These are phyloP conservation scores for Diaporthe sp. DNA, from an alignment of 2,329 filamentous ascomycete species.

Conservation along the genomic window DNA sequence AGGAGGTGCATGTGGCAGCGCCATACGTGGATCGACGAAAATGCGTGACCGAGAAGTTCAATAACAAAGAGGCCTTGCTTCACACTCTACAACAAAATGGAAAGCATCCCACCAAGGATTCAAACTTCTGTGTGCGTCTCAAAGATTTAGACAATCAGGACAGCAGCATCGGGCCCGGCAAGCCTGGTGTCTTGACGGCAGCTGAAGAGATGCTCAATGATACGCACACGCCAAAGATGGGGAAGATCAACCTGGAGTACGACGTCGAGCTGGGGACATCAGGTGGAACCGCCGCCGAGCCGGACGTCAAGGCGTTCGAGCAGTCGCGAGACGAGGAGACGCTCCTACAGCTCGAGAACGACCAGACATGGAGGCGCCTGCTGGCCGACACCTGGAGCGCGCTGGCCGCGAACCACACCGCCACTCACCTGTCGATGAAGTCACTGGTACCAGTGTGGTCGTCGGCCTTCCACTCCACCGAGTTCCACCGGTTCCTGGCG, in stretches of 20 bases:
- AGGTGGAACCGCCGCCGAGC: slow-evolving; percentile 8
- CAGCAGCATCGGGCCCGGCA: slow-evolving; percentile 18
- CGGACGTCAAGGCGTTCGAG: slow-evolving; percentile 34
- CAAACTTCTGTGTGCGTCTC: slow-evolving; percentile 32
- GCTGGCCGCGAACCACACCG: slow-evolving; percentile 34
- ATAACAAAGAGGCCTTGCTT: slow-evolving; percentile 30
- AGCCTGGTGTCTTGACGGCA: slow-evolving; percentile 32
- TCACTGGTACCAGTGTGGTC: slow-evolving; percentile 38
- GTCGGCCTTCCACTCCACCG: slow-evolving; percentile 33
- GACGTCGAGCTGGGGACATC: slow-evolving; percentile 32
- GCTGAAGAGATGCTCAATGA: slow-evolving; percentile 36
- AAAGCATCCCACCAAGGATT: slow-evolving; percentile 30
- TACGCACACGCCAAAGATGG: slow-evolving; percentile 33
- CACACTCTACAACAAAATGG: slow-evolving; percentile 33
- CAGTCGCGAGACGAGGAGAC: slow-evolving; percentile 38
- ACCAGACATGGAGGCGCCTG: slow-evolving; percentile 38
- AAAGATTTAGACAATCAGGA: slow-evolving; percentile 2
- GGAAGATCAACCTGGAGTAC: slow-evolving; percentile 35
- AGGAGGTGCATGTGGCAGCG: slow-evolving; percentile 24
- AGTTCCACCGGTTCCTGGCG: slow-evolving; percentile 31
- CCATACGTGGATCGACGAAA: slow-evolving; percentile 23
- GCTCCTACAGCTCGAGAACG: slow-evolving; percentile 38
- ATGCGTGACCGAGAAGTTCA: slow-evolving; percentile 31
- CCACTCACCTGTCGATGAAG: slow-evolving; percentile 35
- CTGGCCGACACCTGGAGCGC: slow-evolving; percentile 38